These are phyloP conservation scores for Xylaria multiplex DNA, from an alignment of 2,329 filamentous ascomycete genomes.

Conservation along the genomic window DNA sequence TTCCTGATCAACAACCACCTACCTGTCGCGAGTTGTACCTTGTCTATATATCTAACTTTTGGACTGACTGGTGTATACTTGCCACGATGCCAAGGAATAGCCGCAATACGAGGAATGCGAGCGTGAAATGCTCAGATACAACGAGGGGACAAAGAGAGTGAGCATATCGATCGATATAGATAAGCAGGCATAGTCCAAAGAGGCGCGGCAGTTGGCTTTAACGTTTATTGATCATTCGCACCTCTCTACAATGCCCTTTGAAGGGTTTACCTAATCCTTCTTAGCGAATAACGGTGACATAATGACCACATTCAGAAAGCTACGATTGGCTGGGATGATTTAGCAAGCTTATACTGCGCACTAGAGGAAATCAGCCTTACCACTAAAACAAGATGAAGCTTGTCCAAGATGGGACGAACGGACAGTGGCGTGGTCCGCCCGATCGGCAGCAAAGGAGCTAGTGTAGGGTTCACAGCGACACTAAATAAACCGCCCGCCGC, in stretches of 20 bases:
- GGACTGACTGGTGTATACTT: not conserved
- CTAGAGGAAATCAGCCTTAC: conserved; percentile 28
- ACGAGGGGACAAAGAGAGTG: not conserved
- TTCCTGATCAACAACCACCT: not conserved
- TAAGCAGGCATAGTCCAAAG: not conserved
- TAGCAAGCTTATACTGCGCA: not conserved
- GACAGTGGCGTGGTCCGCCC: conserved; percentile 17
- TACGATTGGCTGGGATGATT: conserved; percentile 13
- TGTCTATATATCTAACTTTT: conserved; percentile 18
- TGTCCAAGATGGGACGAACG: conserved; percentile 12
- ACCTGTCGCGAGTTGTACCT: conserved; percentile 5
- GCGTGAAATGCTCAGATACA: conserved; percentile 1
- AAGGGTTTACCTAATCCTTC: not conserved
- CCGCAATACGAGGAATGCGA: conserved; percentile 34
- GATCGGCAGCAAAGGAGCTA: conserved; percentile 16
- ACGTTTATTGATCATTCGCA: not conserved
- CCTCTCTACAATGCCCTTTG: not conserved
- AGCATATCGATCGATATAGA: not conserved
- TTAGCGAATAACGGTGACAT: conserved; percentile 6
- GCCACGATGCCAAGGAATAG: conserved; percentile 13
- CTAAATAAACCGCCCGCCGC: conserved; percentile 13
- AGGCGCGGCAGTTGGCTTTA: conserved; percentile 21
- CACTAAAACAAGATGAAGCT: conserved; percentile 15
- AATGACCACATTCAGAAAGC: not conserved
- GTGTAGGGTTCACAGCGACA: conserved; percentile 2